phyloP scores from a whole-genome alignment of 2,329 filamentous ascomycete genomes.

The Arthrobotrys conoides region DNA sequence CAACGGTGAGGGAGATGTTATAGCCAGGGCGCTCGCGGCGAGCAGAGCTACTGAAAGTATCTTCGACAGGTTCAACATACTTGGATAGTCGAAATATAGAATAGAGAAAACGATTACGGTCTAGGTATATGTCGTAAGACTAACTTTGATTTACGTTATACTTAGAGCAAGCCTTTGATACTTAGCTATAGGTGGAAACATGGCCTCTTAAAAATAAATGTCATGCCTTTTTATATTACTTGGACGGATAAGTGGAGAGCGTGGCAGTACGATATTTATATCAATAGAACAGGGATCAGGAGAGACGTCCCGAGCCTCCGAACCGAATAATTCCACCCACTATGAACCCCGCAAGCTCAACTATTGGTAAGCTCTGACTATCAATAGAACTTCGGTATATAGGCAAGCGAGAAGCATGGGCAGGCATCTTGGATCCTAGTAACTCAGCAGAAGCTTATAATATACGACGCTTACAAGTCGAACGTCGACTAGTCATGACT shows the following conservation, averaged over 20 bases:
- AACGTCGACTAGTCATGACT: neutral
- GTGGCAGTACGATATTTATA: no score
- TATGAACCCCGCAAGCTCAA: neutral
- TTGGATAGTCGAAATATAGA: no score
- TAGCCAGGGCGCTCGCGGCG: slow-evolving; percentile 8
- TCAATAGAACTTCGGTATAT: neutral
- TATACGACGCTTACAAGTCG: neutral
- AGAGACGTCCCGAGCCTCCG: slow-evolving; percentile 19
- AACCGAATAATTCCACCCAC: neutral
- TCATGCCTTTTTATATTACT: no score
- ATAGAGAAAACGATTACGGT: no score
- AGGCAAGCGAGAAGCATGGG: neutral
- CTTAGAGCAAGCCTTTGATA: no score
- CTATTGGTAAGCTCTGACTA: slow-evolving; percentile 32
- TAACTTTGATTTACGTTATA: no score
- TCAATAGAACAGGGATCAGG: slow-evolving; percentile 4
- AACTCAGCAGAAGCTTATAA: neutral
- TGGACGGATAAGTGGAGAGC: no score
- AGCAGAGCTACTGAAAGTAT: slow-evolving; percentile 7
- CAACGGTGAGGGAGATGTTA: neutral
- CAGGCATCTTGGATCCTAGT: neutral
- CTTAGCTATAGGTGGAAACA: no score
- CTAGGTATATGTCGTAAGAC: no score
- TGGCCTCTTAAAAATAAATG: no score
- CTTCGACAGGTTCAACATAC: slow-evolving; percentile 29